Conservation (phyloP, 257 asterid genomes). For the Marsdenia floribunda region DNA sequence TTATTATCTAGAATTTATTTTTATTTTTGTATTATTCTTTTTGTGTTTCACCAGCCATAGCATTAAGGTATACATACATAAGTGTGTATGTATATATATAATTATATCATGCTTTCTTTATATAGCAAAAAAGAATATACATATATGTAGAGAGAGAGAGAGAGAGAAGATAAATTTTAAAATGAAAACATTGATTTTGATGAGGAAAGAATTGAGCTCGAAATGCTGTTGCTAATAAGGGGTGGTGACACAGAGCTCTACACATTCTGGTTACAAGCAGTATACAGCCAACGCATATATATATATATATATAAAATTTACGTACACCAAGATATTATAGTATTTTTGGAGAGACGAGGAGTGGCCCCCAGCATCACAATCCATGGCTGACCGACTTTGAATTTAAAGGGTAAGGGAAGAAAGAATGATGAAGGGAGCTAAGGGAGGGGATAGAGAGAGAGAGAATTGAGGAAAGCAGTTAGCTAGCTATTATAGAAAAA, state of each 20-base stretch:
- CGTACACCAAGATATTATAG: conserved; percentile 16
- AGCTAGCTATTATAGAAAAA: conserved; percentile 20
- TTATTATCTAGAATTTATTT: too few species aligned
- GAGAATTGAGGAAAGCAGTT: background rate
- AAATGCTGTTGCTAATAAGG: conserved; percentile 32
- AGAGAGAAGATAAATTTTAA: too few species aligned
- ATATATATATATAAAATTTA: conserved; percentile 12
- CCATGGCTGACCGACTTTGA: conserved; percentile 81
- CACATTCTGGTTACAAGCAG: conserved; percentile 77
- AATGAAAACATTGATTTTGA: conserved; percentile 27
- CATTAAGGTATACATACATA: too few species aligned
- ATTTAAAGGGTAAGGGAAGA: conserved; percentile 28
- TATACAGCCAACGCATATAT: conserved; percentile 63
- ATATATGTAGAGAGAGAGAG: too few species aligned
- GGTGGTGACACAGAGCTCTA: conserved; percentile 66
- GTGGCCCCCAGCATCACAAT: conserved; percentile 50
- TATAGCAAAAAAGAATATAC: too few species aligned
- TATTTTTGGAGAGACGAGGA: conserved; percentile 16
- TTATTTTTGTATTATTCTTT: too few species aligned
- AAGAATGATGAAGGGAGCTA: conserved; percentile 23
- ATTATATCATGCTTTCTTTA: too few species aligned
- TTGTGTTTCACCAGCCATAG: too few species aligned
- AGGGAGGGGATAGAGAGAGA: conserved; percentile 15
- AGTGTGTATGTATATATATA: too few species aligned
- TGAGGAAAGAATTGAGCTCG: conserved; percentile 51